These are phyloP conservation scores for Xerocomus nothofagi DNA, from an alignment of 1,284 basidiomycete genomes.

Conservation along the genomic window DNA sequence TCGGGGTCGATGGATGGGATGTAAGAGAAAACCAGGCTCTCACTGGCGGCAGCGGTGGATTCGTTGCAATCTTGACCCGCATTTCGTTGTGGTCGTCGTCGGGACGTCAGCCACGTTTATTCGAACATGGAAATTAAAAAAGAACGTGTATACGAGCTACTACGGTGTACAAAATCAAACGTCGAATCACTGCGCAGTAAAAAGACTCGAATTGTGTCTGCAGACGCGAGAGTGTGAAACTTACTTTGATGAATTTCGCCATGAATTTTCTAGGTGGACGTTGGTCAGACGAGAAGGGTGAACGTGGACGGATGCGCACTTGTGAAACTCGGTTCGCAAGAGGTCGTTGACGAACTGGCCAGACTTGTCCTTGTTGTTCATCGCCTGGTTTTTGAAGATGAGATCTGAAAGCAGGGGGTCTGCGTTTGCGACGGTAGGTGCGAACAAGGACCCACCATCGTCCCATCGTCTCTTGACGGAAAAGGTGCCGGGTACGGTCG, in stretches of 20 bases:
- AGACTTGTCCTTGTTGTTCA: slow-evolving; percentile 60
- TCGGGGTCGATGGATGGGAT: neutral
- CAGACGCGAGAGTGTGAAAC: neutral
- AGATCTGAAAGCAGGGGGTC: slow-evolving; percentile 56
- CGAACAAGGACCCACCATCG: slow-evolving; percentile 61
- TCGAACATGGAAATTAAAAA: too few relatives aligned
- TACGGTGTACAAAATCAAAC: neutral
- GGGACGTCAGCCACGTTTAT: neutral
- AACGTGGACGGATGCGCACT: slow-evolving; percentile 46
- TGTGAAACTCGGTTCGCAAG: slow-evolving; percentile 89
- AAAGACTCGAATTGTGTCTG: neutral
- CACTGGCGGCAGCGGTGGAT: slow-evolving; percentile 39
- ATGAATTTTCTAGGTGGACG: slow-evolving; percentile 25
- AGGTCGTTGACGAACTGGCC: slow-evolving; percentile 93
- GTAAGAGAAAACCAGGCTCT: slow-evolving; percentile 44
- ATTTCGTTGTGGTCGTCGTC: slow-evolving; percentile 21
- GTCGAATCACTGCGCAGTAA: slow-evolving; percentile 11
- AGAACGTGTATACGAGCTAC: too few relatives aligned
- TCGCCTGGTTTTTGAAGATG: slow-evolving; percentile 97
- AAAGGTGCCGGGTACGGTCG: slow-evolving; percentile 80
- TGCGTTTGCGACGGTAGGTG: neutral
- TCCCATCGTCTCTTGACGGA: slow-evolving; percentile 94
- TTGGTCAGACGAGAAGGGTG: slow-evolving; percentile 2
- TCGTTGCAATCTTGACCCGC: slow-evolving; percentile 43
- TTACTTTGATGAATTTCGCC: slow-evolving; percentile 31